Evolutionary conservation across 2,329 filamentous ascomycete species (phyloP), one percentile per base, ranked within the genome.

Genomic region (Tolypocladium cylindrosporum): DNA sequence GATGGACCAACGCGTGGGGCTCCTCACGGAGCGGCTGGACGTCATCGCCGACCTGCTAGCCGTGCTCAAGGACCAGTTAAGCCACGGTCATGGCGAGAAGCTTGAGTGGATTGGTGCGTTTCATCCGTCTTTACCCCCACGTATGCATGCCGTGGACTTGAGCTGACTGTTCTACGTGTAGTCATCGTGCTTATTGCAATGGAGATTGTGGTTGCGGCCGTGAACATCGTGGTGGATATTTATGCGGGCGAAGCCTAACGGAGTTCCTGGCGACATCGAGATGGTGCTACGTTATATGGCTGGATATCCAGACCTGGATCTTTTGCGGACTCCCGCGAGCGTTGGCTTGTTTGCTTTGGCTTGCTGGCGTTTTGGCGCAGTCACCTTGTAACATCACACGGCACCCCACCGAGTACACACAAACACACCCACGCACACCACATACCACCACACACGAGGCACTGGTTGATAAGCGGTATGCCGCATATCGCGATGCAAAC

Each of bases 141-240:
- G 10, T 3, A 2, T 11, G 10, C 16, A 2, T 45, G 54, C 45
- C 24, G 41, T 45, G 19, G 19, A 39, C 36, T 37, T 39, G 14
- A 21, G 19, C 13, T 39, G 40, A 54, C 37, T 55, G 57, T 58
- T 27, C 52, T 65, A 68, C 57, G 64, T 59, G 27, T 24, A 91
- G 92, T 99, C 50, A 97, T 99, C 66, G 82, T 97, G 27, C 84
- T 99, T 55, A 97, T 99, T 68, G 93, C 92, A 9, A 92, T 92
- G 14, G 94, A 99, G 71, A 97, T 97, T 61, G 76, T 97, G 9
- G 91, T 97, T 54, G 92, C 92, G 1, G 89, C 85, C 21, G 88
- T 97, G 66, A 97, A 97, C 72, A 97, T 99, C 62, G 82, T 97
- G 37, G 94, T 97, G 40, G 94, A 97, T 72, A 71, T 97, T 63